Base-by-base conservation (phyloP, 2,329 filamentous ascomycete genomes). In the Aschersonia sp. region DNA sequence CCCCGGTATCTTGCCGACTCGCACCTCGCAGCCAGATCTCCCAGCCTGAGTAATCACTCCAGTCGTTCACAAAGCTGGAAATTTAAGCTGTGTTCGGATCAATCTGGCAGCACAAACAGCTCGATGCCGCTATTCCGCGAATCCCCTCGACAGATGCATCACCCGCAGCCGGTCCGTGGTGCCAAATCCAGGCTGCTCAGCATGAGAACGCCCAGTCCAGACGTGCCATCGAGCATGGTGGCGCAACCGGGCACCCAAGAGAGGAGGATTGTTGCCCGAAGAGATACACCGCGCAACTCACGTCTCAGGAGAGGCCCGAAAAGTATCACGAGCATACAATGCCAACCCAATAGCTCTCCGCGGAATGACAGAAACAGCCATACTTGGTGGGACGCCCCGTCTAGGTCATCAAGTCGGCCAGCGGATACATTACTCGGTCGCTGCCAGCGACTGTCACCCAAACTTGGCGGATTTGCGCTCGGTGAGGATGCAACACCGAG, bases 151-250 rank as follows among this genome's bases (percentile, higher is more conserved):
- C 44, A 29, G 7, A 32, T 53, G 9, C 44, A 51, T 30, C 58
- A 63, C 10, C 60, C 61, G 31, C 57, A 53, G 30, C 60, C 60
- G 7, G 48, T 50, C 7, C 50, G 54, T 31, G 48, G 47, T 9
- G 46, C 28, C 10, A 31, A 30, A 44, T 47, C 44, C 10, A 31
- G 30, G 5, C 40, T 53, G 40, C 41, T 53, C n/a, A n/a, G 43
- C 10, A n/a, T 30, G 30, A 44, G 42, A 38, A 42, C 46, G 2
- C 47, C 48, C 4, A 49, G 43, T 20, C 30, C 42, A 31, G 44
- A 45, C 12, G 12, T 45, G 38, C 40, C 32, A n/a, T 45, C 29
- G 4, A 52, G 48, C 40, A 28, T 47, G 28, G 10, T 45, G 31
- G 46, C 43, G 7, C 48, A 53, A 29, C 10, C 30, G 30, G 49